Conservation (phyloP, 1,284 basidiomycete species). For the Pascua sp. region DNA sequence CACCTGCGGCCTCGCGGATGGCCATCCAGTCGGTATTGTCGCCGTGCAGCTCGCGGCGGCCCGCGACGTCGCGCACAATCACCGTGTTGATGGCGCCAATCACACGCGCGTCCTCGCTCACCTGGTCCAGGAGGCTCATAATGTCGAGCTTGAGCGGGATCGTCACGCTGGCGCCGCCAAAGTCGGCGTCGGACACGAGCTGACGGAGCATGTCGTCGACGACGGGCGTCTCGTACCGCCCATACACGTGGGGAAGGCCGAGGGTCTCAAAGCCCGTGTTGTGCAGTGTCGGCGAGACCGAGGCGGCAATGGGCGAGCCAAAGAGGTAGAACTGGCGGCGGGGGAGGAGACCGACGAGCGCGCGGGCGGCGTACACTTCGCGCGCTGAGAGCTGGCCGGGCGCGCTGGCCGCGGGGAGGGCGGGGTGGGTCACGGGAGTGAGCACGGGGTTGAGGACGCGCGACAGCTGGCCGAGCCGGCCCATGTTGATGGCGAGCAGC, state of each 20-base stretch:
- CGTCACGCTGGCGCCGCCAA: constrained; percentile 94
- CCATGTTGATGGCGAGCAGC: constrained; percentile 93
- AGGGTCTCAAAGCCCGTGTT: constrained; percentile 80
- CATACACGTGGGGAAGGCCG: constrained; percentile 78
- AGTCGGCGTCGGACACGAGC: constrained; percentile 64
- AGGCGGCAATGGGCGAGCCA: constrained; percentile 81
- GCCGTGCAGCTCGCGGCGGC: constrained; percentile 62
- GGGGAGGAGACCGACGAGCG: constrained; percentile 75
- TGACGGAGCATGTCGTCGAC: constrained; percentile 66
- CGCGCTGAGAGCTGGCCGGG: constrained; percentile 87
- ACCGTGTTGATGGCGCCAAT: constrained; percentile 95
- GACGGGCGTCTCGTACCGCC: constrained; percentile 67
- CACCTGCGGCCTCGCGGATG: constrained; percentile 59
- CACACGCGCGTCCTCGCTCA: constrained; percentile 71
- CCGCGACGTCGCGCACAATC: constrained; percentile 56
- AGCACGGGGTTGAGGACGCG: constrained; percentile 81
- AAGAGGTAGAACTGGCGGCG: constrained; percentile 76
- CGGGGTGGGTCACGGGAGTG: constrained; percentile 83
- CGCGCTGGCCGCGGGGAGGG: constrained; percentile 77
- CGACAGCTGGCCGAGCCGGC: constrained; percentile 79
- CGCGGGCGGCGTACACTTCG: constrained; percentile 76
- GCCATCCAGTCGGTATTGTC: constrained; percentile 95
- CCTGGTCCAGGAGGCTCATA: constrained; percentile 68
- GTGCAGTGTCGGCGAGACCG: constrained; percentile 88
- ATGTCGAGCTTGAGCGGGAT: constrained; percentile 89